Conservation (phyloP, 1,284 basidiomycete genomes). For the Puccinia polysora region DNA sequence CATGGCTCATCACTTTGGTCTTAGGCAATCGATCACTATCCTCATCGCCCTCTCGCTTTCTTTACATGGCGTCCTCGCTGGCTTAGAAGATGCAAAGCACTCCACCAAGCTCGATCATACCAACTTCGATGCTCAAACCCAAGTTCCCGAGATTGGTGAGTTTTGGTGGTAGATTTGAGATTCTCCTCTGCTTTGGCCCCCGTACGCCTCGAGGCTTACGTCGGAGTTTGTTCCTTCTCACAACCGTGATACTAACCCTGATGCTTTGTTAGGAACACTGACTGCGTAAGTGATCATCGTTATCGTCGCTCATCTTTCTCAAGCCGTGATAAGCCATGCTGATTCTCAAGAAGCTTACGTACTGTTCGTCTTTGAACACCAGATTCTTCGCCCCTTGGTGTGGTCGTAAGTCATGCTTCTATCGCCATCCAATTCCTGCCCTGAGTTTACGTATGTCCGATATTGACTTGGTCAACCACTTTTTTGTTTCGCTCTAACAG, state of each 20-base stretch:
- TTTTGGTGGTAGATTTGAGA: background rate
- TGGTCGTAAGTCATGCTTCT: constrained; percentile 31
- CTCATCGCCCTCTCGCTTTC: background rate
- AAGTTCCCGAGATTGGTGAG: constrained; percentile 28
- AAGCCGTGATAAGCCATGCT: background rate
- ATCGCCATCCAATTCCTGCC: background rate
- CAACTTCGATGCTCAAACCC: constrained; percentile 35
- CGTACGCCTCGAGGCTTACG: background rate
- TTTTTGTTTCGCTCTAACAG: background rate
- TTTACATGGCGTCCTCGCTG: constrained; percentile 18
- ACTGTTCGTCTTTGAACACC: background rate
- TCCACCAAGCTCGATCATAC: constrained; percentile 40
- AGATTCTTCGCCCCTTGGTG: constrained; percentile 44
- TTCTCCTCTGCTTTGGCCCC: background rate
- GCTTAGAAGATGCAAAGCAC: constrained; percentile 39
- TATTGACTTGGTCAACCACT: background rate
- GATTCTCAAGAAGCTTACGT: background rate
- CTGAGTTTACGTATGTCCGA: background rate
- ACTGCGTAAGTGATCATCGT: constrained; percentile 20
- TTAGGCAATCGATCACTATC: background rate
- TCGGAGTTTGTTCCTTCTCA: background rate
- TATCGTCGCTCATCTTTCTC: background rate
- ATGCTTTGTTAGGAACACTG: constrained; percentile 35
- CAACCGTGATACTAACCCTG: too few species aligned
- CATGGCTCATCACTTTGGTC: background rate